phyloP scores from a whole-genome alignment of 2,329 filamentous ascomycete genomes.

The Alternaria ethzedia region DNA sequence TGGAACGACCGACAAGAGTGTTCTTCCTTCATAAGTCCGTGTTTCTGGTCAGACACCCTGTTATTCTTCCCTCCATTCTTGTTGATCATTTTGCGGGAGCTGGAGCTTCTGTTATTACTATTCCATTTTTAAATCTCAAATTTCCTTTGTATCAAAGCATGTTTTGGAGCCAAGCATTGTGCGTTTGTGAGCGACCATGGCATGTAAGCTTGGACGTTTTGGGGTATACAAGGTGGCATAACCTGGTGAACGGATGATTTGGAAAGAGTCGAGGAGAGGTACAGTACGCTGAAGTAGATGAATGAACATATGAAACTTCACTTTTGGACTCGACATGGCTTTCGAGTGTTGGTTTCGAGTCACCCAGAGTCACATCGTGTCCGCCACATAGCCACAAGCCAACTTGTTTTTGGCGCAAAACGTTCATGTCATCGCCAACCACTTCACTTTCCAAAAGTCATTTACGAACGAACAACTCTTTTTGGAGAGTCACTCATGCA shows the following conservation, averaged over 20 bases:
- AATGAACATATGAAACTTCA: not conserved
- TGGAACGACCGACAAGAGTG: slow-evolving; percentile 21
- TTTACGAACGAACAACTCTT: not conserved
- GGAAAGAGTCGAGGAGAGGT: not conserved
- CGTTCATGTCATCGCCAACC: not conserved
- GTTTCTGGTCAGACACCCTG: not conserved
- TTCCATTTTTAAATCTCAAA: not conserved
- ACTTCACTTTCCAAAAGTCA: not conserved
- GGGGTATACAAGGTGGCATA: not conserved
- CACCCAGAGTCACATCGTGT: not conserved
- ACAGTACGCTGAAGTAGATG: not conserved
- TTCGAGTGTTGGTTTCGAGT: not conserved
- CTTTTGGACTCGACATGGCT: not conserved
- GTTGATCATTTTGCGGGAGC: not conserved
- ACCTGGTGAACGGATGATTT: not conserved
- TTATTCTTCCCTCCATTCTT: not conserved
- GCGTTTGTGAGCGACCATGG: not conserved
- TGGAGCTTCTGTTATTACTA: not conserved
- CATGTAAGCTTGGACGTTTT: not conserved
- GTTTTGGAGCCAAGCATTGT: not conserved
- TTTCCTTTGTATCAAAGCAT: not conserved
- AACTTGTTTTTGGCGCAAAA: not conserved
- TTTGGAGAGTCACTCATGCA: not conserved
- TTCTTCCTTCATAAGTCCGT: slow-evolving; percentile 29
- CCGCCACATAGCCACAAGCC: not conserved